A percentile compares a stretch with the other conserved stretches of the same genome.
phyloP scores from a whole-genome alignment of 306 rosid genomes.

The Malus orientalis region DNA sequence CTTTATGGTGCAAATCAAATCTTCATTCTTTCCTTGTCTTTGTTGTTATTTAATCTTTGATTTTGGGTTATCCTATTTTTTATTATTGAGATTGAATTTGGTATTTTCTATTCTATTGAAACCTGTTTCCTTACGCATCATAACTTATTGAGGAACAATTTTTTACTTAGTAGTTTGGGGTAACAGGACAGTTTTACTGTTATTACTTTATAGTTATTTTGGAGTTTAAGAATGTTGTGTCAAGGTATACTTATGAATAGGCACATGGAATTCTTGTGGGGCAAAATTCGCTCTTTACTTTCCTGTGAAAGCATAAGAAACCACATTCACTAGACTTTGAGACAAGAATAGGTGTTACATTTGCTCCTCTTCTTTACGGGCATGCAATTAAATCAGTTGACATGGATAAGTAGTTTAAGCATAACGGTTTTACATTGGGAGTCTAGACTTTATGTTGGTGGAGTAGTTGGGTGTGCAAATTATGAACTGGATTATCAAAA shows the following conservation, averaged over 20 bases:
- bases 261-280: not conserved
- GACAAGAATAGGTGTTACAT: not conserved
- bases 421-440: not conserved
- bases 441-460: not conserved
- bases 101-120: not conserved
- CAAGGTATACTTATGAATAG: not conserved
- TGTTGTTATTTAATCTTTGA: slow-evolving; percentile 1
- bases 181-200: not conserved
- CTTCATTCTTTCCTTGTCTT: not conserved
- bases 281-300: not conserved
- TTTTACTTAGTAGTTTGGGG: not conserved
- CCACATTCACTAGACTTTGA: not conserved
- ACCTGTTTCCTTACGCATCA: not conserved
- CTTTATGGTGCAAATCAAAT: slow-evolving; percentile 11
- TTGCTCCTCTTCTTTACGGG: not conserved
- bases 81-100: not conserved
- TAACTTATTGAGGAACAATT: not conserved
- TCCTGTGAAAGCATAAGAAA: too few species aligned
- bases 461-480: not conserved
- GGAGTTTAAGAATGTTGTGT: not conserved
- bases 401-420: not conserved
- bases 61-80: not conserved
- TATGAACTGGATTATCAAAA: not conserved
- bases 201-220: not conserved
- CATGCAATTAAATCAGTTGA: not conserved